Percentiles rank a stretch among this genome's conserved stretches.
Evolutionary conservation across 306 rosid species (phyloP).

Genomic region (Abrus precatorius): DNA sequence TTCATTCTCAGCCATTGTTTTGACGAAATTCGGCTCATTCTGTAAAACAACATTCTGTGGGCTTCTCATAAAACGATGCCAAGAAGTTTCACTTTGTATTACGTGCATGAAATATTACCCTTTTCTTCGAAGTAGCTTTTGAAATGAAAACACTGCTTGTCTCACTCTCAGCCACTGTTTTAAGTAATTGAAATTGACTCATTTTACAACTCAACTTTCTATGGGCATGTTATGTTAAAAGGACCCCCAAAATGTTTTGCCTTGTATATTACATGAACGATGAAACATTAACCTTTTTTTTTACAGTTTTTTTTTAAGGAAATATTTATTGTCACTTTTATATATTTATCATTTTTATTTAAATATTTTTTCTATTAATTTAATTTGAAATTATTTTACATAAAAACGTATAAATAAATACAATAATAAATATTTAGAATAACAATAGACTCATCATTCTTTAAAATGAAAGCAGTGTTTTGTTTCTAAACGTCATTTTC

Average conservation of each 20-base stretch:
- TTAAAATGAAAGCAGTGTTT: conserved; percentile 23
- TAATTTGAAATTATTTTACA: too few species aligned
- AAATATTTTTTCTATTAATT: too few species aligned
- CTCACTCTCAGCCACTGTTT: conserved; percentile 37
- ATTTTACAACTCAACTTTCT: conserved; percentile 1
- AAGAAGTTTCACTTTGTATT: conserved; percentile 33
- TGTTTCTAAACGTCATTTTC: conserved; percentile 30
- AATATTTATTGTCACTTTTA: too few species aligned
- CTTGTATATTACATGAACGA: background rate
- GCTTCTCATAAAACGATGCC: conserved; percentile 39
- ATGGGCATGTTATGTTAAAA: conserved; percentile 11
- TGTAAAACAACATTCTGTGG: conserved; percentile 50
- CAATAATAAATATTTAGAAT: too few species aligned
- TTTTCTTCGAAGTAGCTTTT: conserved; percentile 4
- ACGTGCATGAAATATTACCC: conserved; percentile 14
- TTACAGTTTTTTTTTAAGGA: too few species aligned
- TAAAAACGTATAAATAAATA: too few species aligned
- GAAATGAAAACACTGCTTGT: conserved; percentile 29
- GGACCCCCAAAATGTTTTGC: background rate
- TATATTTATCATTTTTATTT: too few species aligned
- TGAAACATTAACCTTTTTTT: too few species aligned
- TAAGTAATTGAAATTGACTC: background rate
- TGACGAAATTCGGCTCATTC: conserved; percentile 25
- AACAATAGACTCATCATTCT: background rate
- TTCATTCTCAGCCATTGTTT: conserved; percentile 51